Evolutionary conservation across 768 basidiomycete genomes (phyloP).

Genomic region (Crucibulum laeve): DNA sequence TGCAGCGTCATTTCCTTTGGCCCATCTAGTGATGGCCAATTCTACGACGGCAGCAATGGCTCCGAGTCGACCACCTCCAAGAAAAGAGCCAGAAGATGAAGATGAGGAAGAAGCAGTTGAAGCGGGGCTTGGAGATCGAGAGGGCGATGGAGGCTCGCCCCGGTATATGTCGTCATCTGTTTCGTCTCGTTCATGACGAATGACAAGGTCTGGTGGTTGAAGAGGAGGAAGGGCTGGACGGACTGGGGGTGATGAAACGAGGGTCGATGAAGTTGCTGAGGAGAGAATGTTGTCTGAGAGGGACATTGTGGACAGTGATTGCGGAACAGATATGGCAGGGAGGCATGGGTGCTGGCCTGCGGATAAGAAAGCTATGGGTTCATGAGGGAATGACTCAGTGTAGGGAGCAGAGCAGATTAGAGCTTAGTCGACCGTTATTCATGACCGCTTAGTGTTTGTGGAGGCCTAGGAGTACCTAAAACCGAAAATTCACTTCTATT

Average conservation of each 20-base stretch:
- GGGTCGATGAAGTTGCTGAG: background rate
- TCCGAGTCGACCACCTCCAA: constrained; percentile 38
- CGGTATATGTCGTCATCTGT: constrained; percentile 56
- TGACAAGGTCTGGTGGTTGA: constrained; percentile 3
- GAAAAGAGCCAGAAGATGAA: constrained; percentile 33
- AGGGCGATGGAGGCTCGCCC: constrained; percentile 37
- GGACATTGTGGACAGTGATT: background rate
- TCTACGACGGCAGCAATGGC: constrained; percentile 62
- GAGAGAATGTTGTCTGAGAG: background rate
- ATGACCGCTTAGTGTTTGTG: background rate
- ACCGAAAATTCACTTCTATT: background rate
- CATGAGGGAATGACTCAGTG: too few relatives aligned
- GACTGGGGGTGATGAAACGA: background rate
- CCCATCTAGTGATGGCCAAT: constrained; percentile 70
- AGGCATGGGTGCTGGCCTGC: background rate
- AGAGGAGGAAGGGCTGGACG: constrained; percentile 1
- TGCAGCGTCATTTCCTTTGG: constrained; percentile 32
- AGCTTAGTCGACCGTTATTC: too few relatives aligned
- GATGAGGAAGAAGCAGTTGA: constrained; percentile 35
- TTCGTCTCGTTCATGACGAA: constrained; percentile 15
- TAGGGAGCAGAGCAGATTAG: too few relatives aligned
- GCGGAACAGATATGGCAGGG: background rate
- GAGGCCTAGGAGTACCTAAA: background rate
- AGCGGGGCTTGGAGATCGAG: constrained; percentile 22
- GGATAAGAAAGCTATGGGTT: background rate